These are phyloP conservation scores for Aspergillus fumigatus DNA, from an alignment of 2,329 filamentous ascomycete species.

Conservation along the genomic window DNA sequence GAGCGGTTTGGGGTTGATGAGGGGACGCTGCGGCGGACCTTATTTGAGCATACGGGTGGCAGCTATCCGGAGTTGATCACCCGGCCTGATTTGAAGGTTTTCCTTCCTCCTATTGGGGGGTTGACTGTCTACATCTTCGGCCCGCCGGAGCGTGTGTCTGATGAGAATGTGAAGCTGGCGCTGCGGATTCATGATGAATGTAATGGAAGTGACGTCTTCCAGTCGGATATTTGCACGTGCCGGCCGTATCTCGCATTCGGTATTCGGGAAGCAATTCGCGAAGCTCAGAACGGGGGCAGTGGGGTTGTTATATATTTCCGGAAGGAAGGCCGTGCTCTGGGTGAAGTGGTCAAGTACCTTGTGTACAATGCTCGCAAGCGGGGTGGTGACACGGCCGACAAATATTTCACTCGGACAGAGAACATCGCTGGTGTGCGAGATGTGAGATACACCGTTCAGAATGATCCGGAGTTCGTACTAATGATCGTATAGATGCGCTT, in stretches of 20 bases:
- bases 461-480: neutral
- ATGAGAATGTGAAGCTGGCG: conserved; percentile 74
- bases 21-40: conserved; percentile 72
- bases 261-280: conserved; percentile 94
- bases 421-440: conserved; percentile 94
- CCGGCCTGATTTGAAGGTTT: conserved; percentile 87
- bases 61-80: conserved; percentile 97
- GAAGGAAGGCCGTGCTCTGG: conserved; percentile 90
- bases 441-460: conserved; percentile 15
- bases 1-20: conserved; percentile 92
- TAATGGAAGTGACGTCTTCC: conserved; percentile 96
- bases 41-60: conserved; percentile 94
- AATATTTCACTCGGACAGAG: conserved; percentile 93
- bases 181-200: conserved; percentile 85
- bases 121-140: conserved; percentile 97
- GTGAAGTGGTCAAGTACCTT: conserved; percentile 86
- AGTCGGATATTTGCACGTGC: conserved; percentile 96
- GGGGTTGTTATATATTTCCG: conserved; percentile 98
- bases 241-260: conserved; percentile 90
- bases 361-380: conserved; percentile 56
- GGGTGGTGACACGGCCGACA: conserved; percentile 35
- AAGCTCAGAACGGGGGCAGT: conserved; percentile 88
- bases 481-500: conserved; percentile 72
- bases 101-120: conserved; percentile 91
- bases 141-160: conserved; percentile 87